Evolutionary conservation across 371 early-diverging fungal genomes (phyloP).

Genomic region (Smittium culicis): DNA sequence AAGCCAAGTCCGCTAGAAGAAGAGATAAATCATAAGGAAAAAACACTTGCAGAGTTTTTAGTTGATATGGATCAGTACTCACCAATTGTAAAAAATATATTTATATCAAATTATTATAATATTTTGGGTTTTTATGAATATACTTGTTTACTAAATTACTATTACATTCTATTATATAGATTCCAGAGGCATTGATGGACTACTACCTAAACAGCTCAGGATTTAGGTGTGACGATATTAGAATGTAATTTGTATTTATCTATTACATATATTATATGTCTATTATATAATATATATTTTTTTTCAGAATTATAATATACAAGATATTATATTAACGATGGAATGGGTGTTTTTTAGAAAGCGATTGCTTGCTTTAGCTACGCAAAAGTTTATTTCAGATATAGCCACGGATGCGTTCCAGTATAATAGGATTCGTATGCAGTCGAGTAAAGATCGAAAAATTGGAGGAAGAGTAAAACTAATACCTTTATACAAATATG

Average conservation of each 20-base stretch:
- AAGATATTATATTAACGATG: constrained; percentile 23
- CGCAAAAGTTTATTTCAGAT: constrained; percentile 91
- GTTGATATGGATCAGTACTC: constrained; percentile 75
- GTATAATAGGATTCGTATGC: constrained; percentile 76
- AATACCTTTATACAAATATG: neutral
- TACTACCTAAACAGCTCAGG: constrained; percentile 88
- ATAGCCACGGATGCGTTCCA: constrained; percentile 90
- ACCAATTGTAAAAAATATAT: constrained; percentile 50
- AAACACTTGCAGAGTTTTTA: constrained; percentile 67
- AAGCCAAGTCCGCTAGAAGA: neutral
- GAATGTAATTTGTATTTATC: no score
- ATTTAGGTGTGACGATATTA: constrained; percentile 77
- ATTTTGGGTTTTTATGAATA: neutral
- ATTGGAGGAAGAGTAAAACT: constrained; percentile 24
- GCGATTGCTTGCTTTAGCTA: constrained; percentile 73
- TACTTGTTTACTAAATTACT: neutral
- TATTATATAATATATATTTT: constrained; percentile 7
- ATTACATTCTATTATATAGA: no score
- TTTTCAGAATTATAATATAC: neutral
- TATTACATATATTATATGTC: constrained; percentile 31
- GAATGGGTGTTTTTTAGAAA: no score
- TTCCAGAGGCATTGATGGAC: constrained; percentile 96
- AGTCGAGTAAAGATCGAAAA: constrained; percentile 40
- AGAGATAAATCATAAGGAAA: constrained; percentile 38
- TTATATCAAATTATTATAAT: neutral